These are phyloP conservation scores for Tetrahymena borealis DNA, from an alignment of 73 alveolate genomes.

Conservation along the genomic window DNA sequence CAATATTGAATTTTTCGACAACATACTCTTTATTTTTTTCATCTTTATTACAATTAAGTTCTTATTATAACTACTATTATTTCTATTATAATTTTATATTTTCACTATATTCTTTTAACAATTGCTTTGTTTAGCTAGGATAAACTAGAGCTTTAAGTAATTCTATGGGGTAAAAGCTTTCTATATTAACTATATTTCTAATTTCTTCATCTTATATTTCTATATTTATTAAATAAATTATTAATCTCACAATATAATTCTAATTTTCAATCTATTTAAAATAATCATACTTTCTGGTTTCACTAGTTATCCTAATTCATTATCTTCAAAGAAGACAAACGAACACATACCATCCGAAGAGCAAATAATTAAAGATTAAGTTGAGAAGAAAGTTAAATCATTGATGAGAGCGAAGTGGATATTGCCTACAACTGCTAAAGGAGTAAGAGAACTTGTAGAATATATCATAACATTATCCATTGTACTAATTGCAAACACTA, in stretches of 20 bases:
- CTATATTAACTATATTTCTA: neutral
- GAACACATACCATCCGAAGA: slow-evolving; percentile 45
- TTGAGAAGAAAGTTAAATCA: slow-evolving; percentile 72
- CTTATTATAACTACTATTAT: neutral
- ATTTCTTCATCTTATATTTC: neutral
- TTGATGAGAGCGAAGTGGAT: slow-evolving; percentile 88
- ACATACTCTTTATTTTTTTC: neutral
- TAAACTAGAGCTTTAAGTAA: neutral
- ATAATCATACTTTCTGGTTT: neutral
- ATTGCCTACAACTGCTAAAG: slow-evolving; percentile 79
- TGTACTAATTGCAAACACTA: slow-evolving; percentile 88
- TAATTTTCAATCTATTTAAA: neutral
- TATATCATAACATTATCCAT: slow-evolving; percentile 78
- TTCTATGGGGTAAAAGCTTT: neutral
- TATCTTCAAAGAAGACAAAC: slow-evolving; percentile 21
- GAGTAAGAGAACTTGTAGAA: slow-evolving; percentile 80
- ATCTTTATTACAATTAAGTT: neutral
- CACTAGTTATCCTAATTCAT: slow-evolving; percentile 9
- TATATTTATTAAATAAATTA: neutral
- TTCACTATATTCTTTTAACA: neutral
- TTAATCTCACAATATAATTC: neutral
- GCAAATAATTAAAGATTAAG: neutral
- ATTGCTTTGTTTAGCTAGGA: neutral
- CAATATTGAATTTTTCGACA: neutral
- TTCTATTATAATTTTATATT: neutral